These are phyloP conservation scores for Strobilomyces echinocephalus DNA, from an alignment of 768 basidiomycete genomes.

Conservation along the genomic window DNA sequence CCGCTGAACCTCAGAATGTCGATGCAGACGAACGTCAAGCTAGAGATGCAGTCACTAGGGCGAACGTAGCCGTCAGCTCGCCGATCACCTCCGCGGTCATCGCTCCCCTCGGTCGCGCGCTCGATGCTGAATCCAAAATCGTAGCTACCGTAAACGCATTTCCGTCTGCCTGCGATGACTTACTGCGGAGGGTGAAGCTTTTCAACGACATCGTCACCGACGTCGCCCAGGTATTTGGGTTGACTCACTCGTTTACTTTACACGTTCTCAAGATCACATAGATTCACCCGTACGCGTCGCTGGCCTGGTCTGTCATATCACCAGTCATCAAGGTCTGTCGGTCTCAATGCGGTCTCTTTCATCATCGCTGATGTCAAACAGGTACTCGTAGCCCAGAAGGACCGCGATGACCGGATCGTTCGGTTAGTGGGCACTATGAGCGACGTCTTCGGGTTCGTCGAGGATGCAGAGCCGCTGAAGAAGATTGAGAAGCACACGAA, in stretches of 20 bases:
- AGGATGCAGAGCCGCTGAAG: neutral
- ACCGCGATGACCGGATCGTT: neutral
- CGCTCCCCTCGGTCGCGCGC: neutral
- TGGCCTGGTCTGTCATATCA: neutral
- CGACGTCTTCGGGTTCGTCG: neutral
- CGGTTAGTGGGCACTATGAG: neutral
- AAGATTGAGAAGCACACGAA: neutral
- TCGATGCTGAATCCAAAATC: neutral
- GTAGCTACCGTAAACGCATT: neutral
- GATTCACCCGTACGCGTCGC: neutral
- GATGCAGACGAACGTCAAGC: neutral
- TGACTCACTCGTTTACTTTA: too few species aligned
- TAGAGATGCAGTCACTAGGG: too few species aligned
- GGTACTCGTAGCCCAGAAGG: neutral
- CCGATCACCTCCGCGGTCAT: too few species aligned
- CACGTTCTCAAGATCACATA: too few species aligned
- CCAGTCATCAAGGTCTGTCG: neutral
- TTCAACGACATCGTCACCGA: neutral
- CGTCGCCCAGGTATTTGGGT: neutral
- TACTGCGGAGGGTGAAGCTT: neutral
- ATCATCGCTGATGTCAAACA: neutral
- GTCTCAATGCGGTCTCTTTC: neutral
- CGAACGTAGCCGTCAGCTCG: neutral
- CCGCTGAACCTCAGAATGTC: neutral
- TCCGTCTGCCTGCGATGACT: too few species aligned